These are phyloP conservation scores for Hypoxylon sp. DNA, from an alignment of 2,329 filamentous ascomycete genomes.

Conservation along the genomic window DNA sequence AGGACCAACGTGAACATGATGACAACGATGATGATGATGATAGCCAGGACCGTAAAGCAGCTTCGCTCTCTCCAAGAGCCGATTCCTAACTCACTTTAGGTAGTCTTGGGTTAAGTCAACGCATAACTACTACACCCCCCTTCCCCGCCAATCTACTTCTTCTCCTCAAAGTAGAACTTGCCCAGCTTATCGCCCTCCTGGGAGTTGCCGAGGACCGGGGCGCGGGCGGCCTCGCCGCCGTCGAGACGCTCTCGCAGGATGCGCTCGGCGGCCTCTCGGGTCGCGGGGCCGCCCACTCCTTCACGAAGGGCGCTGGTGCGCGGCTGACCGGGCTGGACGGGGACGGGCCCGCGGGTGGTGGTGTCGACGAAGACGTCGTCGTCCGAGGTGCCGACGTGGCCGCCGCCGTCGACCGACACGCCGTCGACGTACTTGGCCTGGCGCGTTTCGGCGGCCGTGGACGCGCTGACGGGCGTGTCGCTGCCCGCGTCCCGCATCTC, in stretches of 20 bases:
- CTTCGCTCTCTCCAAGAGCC: background rate
- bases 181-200: slow-evolving; percentile 58
- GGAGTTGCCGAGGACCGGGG: slow-evolving; percentile 53
- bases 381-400: slow-evolving; percentile 48
- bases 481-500: slow-evolving; percentile 44
- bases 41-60: background rate
- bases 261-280: slow-evolving; percentile 67
- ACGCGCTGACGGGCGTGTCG: slow-evolving; percentile 56
- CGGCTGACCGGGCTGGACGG: slow-evolving; percentile 50
- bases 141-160: slow-evolving; percentile 41
- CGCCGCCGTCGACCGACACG: slow-evolving; percentile 64
- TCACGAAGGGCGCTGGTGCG: slow-evolving; percentile 50
- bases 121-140: no score
- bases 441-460: slow-evolving; percentile 59
- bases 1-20: background rate
- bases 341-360: slow-evolving; percentile 65
- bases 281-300: slow-evolving; percentile 41
- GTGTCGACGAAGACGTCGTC: slow-evolving; percentile 70
- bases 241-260: slow-evolving; percentile 69
- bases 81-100: no score
- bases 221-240: slow-evolving; percentile 53
- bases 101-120: no score
- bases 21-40: no score
- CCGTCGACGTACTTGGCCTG: slow-evolving; percentile 74
- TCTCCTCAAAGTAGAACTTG: slow-evolving; percentile 68